Evolutionary conservation across 495 filamentous ascomycete species (phyloP).

Genomic region (Rhypophila decipiens): DNA sequence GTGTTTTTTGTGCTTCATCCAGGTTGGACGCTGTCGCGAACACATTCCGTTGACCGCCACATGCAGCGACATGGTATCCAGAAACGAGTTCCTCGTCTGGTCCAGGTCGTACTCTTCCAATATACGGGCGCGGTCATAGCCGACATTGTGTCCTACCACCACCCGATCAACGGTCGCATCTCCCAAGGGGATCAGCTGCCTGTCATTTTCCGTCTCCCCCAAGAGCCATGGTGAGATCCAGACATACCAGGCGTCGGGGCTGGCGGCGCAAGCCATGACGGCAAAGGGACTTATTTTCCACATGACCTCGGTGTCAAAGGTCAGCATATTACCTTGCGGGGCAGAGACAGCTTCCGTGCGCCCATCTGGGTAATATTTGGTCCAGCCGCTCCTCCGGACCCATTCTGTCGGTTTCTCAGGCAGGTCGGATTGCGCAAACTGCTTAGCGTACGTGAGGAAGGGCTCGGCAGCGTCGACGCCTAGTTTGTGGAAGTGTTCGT

Average conservation of each 20-base stretch:
- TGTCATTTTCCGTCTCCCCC: constrained; percentile 66
- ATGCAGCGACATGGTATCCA: constrained; percentile 98
- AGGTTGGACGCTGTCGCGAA: constrained; percentile 88
- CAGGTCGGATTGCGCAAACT: constrained; percentile 57
- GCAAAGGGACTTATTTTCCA: constrained; percentile 87
- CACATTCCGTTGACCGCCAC: constrained; percentile 99
- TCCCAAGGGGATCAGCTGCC: constrained; percentile 82
- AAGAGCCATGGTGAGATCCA: constrained; percentile 97
- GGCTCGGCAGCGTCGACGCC: constrained; percentile 85
- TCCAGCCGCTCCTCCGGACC: constrained; percentile 83
- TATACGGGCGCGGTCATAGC: constrained; percentile 86
- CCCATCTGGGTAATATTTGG: constrained; percentile 77
- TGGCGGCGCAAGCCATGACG: constrained; percentile 91
- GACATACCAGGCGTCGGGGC: constrained; percentile 86
- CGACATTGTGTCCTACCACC: constrained; percentile 91
- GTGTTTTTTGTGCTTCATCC: constrained; percentile 92
- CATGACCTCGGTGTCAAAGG: constrained; percentile 96
- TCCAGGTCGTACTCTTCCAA: constrained; percentile 80
- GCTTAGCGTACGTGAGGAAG: constrained; percentile 69
- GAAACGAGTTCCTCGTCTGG: constrained; percentile 77
- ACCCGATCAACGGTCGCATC: constrained; percentile 62
- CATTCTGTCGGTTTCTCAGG: constrained; percentile 76
- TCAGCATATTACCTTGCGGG: constrained; percentile 73
- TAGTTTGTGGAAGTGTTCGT: constrained; percentile 92
- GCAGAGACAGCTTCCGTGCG: constrained; percentile 61